phyloP scores from a whole-genome alignment of 1,139 yeast genomes.

The Lodderomyces beijingensis region DNA sequence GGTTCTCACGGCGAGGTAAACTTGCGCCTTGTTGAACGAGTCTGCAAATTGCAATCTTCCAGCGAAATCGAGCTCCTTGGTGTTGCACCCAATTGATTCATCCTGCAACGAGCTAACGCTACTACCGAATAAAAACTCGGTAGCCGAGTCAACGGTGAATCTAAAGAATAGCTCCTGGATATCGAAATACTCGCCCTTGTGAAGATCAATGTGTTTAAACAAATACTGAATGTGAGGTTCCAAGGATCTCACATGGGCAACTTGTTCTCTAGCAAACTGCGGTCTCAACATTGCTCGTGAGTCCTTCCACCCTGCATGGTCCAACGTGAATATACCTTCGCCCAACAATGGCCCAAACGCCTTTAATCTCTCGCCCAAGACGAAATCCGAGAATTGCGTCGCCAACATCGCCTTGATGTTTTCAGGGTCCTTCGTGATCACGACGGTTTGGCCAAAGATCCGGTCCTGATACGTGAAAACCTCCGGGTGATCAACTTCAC shows the following conservation, averaged over 20 bases:
- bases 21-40: slow-evolving; percentile 31
- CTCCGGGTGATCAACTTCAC: slow-evolving; percentile 10
- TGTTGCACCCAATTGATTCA: slow-evolving; percentile 20
- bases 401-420: slow-evolving; percentile 35
- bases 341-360: slow-evolving; percentile 46
- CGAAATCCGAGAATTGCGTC: slow-evolving; percentile 48
- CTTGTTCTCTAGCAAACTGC: slow-evolving; percentile 50
- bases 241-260: slow-evolving; percentile 40
- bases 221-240: slow-evolving; percentile 44
- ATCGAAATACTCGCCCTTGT: slow-evolving; percentile 24
- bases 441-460: slow-evolving; percentile 19
- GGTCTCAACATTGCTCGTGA: slow-evolving; percentile 54
- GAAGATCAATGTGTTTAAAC: slow-evolving; percentile 23
- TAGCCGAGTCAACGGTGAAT: slow-evolving; percentile 54
- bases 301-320: slow-evolving; percentile 55
- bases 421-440: slow-evolving; percentile 26
- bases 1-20: slow-evolving; percentile 21
- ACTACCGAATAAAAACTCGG: slow-evolving; percentile 58
- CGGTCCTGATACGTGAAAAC: slow-evolving; percentile 13
- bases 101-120: slow-evolving; percentile 39
- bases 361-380: slow-evolving; percentile 44
- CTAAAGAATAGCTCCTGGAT: slow-evolving; percentile 37
- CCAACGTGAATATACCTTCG: slow-evolving; percentile 55
- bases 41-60: slow-evolving; percentile 15
- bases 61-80: slow-evolving; percentile 14